These are phyloP conservation scores for Nitzschia putrida DNA, from an alignment of 108 stramenopile genomes.

Conservation along the genomic window DNA sequence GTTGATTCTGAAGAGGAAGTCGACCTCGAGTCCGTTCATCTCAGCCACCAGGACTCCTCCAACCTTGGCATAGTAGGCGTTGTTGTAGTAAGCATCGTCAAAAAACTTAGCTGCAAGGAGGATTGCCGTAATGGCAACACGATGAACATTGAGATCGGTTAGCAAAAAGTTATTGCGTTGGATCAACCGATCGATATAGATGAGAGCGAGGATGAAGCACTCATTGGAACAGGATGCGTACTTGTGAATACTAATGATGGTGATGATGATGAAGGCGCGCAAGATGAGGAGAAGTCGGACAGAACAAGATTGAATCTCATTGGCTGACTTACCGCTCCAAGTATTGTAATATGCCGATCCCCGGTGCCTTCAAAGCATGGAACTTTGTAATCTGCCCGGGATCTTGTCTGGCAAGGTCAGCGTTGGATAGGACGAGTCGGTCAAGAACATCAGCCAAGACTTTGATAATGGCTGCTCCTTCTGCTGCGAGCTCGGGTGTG, in stretches of 20 bases:
- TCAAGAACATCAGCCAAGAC: constrained; percentile 86
- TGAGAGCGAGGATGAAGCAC: constrained; percentile 95
- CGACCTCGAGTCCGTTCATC: constrained; percentile 94
- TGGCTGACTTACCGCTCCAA: constrained; percentile 81
- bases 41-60: constrained; percentile 83
- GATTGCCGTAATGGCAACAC: constrained; percentile 93
- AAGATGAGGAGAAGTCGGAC: neutral
- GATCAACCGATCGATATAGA: constrained; percentile 98
- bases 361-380: constrained; percentile 92
- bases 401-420: constrained; percentile 52
- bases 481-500: constrained; percentile 66
- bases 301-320: neutral
- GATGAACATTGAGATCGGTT: constrained; percentile 95
- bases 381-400: constrained; percentile 91
- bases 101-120: constrained; percentile 98
- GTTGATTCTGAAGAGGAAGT: constrained; percentile 94
- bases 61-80: constrained; percentile 97
- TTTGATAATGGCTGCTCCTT: constrained; percentile 71
- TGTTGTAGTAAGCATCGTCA: constrained; percentile 99
- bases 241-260: constrained; percentile 86
- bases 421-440: constrained; percentile 71
- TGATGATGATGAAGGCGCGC: neutral
- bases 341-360: constrained; percentile 88
- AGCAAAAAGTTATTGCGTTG: constrained; percentile 91
- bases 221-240: constrained; percentile 96